Evolutionary conservation across 352 stramenopile species (phyloP), one percentile per base, ranked within the genome.

Genomic region (Pythium chondricola): DNA sequence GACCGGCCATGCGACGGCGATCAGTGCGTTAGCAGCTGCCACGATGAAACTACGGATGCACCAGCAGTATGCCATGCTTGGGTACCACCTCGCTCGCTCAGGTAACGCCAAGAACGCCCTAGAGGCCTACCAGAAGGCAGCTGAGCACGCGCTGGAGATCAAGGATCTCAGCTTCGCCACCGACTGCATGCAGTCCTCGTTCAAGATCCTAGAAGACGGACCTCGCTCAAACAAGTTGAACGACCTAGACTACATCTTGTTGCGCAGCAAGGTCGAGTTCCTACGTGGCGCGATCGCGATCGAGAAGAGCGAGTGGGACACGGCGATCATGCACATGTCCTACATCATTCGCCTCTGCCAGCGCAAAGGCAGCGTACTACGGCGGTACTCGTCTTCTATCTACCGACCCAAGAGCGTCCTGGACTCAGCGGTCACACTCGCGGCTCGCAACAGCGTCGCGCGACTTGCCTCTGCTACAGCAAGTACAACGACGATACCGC

Each of bases 161-260:
- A 71, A 69, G 36, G 78, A 86, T 43, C 49, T 85, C 14, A 67
- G 69, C 1, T 90, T 88, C 43, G 78, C 73, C 2, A 71, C 78
- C 21, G 75, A 83, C 30, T 90, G 78, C 58, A 79, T 90, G 65
- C 75, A 82, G 40, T 82, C 74, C n/a, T 78, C 78, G 20, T 81
- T 65, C 57, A 80, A 81, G 31, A 80, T 84, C 32, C 32, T 90
- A 17, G 75, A 77, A 17, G 65, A 78, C 4, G 58, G 67, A 13
- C 58, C 66, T 7, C 60, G 65, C 8, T 43, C 54, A 2, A 61
- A 62, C 36, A 74, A 83, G 24, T 43, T 88, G 4, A 66, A 62
- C 24, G 73, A 90, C 7, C 50, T 85, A 10, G 75, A 87, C 20
- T 69, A 63, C 13, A 80, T 85, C 33, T 24, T 87, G 39, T 46